Evolutionary conservation across 139 green algal genomes (phyloP).

Genomic region (Eudorina sp.): DNA sequence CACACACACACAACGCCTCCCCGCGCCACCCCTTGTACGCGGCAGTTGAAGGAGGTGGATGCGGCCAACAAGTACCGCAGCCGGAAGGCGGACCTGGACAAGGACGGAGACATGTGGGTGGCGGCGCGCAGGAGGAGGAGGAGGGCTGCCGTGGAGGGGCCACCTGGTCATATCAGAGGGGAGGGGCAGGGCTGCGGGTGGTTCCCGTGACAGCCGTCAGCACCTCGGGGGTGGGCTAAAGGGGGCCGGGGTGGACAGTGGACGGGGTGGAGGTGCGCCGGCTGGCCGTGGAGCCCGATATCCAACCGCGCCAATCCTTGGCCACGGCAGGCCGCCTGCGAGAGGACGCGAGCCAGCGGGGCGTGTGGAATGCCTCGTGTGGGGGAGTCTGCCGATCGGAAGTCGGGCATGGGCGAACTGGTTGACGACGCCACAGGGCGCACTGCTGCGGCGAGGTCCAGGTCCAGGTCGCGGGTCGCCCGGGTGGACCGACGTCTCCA

Average conservation of each 20-base stretch:
- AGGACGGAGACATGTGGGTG: slow-evolving; percentile 31
- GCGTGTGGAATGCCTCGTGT: no score
- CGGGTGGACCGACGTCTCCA: no score
- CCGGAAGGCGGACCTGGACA: slow-evolving; percentile 71
- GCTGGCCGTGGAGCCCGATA: background rate
- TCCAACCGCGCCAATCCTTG: no score
- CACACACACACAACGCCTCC: background rate
- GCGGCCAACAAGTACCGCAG: slow-evolving; percentile 84
- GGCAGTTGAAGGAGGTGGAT: background rate
- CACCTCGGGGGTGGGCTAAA: background rate
- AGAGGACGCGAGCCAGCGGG: no score
- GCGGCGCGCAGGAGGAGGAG: background rate
- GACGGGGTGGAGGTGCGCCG: background rate
- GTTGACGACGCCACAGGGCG: no score
- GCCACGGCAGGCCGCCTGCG: no score
- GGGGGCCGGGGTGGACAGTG: no score
- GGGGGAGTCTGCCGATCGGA: no score
- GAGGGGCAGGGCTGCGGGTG: background rate
- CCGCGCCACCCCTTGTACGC: background rate
- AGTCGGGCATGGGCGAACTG: no score
- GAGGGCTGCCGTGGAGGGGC: background rate
- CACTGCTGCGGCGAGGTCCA: no score
- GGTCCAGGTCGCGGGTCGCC: no score
- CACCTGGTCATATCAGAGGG: background rate
- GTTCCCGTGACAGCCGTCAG: background rate